A percentile compares a stretch with the other conserved stretches of the same genome.
Conservation (phyloP, 2,329 filamentous ascomycete species). For the Polytolypa hystricis region DNA sequence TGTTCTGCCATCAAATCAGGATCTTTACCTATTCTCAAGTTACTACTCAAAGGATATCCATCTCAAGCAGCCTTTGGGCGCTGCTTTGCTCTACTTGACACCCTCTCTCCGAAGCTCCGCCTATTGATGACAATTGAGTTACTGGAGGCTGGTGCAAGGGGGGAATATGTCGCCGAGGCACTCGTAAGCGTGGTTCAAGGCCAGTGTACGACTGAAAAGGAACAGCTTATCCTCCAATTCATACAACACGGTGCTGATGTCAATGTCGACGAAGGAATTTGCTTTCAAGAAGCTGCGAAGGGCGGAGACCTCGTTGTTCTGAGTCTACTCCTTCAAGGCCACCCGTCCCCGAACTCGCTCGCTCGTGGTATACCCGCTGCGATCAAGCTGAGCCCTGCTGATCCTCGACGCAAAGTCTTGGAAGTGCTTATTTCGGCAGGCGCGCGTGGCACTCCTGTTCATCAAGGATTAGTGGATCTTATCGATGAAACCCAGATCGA, state of each 20-base stretch:
- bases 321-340: constrained; percentile 11
- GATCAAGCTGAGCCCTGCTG: constrained; percentile 6
- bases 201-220: constrained; percentile 6
- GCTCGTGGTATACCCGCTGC: constrained; percentile 10
- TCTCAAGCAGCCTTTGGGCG: constrained; percentile 8
- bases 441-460: constrained; percentile 10
- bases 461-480: constrained; percentile 9
- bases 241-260: constrained; percentile 12
- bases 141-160: constrained; percentile 12
- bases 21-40: constrained; percentile 9
- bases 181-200: constrained; percentile 7
- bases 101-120: constrained; percentile 5
- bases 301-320: constrained; percentile 10
- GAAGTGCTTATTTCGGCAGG: constrained; percentile 12
- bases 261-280: constrained; percentile 10
- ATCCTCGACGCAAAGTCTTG: constrained; percentile 9
- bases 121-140: constrained; percentile 7
- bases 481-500: constrained; percentile 10
- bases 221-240: constrained; percentile 10
- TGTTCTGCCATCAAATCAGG: constrained; percentile 11
- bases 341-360: constrained; percentile 9
- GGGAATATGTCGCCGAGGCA: constrained; percentile 8
- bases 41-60: constrained; percentile 11
- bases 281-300: constrained; percentile 9
- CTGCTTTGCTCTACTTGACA: constrained; percentile 9